Base-by-base conservation (phyloP, 108 stramenopile species). In the Nitzschia inconspicua region DNA sequence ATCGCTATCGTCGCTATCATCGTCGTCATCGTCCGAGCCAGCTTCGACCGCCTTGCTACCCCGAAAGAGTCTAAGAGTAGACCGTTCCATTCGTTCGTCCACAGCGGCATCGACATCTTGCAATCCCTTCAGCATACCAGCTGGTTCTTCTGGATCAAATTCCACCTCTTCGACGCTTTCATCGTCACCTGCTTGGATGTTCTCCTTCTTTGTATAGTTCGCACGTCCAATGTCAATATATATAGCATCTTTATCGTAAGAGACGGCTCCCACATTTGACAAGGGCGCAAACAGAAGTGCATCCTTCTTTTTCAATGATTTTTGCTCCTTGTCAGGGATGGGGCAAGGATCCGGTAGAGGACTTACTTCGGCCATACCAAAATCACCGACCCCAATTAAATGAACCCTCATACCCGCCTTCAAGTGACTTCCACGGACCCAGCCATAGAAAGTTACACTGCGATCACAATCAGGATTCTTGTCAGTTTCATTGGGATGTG, bases 351-450 rank as follows among this genome's bases (percentile, higher is more conserved):
- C 98, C 18, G 76, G 70, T 25, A 98, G 66, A 0, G 79, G 65
- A 10, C 67, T 70, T 8, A 97, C 60, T 51, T 82, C 83, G 1
- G 59, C 40, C 80, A 98, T 89, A 13, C 43, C 23, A 60, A 79
- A 98, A 78, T 99, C 98, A 4, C 98, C 98, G 22, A 88, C 96
- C 20, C 98, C 98, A 63, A 96, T 86, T 57, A 99, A 57, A 73
- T 98, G 97, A 2, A 98, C 95, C 60, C 80, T 86, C 75, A 65
- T 68, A 5, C 82, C 83, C 19, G 82, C 65, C 66, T 95, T 97
- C 56, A 98, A 62, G 70, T 93, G 80, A 25, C 95, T 96, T 24
- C 98, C 98, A 25, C 98, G 69, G 10, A 99, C 95, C 61, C 91
- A 99, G 6, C 97, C 97, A 69, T 95, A 99, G 70, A 98, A 84